Evolutionary conservation across 2,329 filamentous ascomycete genomes (phyloP), one percentile per base, ranked within the genome.

Genomic region (Ilyonectria robusta): DNA sequence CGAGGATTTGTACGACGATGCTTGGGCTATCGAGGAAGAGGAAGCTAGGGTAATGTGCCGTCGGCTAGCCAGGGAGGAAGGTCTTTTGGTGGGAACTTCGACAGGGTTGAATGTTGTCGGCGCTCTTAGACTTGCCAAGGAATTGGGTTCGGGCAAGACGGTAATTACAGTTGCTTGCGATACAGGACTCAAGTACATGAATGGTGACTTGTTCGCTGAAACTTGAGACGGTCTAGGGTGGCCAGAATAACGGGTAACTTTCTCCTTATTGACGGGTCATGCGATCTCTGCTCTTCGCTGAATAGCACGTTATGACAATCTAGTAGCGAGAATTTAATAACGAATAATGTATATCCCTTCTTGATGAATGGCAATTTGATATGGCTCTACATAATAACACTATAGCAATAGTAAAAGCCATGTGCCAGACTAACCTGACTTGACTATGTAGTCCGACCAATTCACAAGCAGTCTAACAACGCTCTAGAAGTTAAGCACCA

Each of bases 121-220:
- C 17, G 56, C 56, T 3, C 17, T 59, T 4, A 9, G n/a, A 2
- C 19, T 65, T 15, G 57, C 62, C 15, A 60, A 51, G 15, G 19
- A 59, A 26, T 40, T 65, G 10, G 56, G 57, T 11, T 40, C 57
- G 17, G 57, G 56, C 3, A 65, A 65, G 21, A 60, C 15, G 17
- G 62, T 65, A 6, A 31, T 60, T 1, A 60, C 62, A 3, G 31
- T 65, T 29, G 62, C 62, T 2, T 55, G 48, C 5, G 56, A 65
- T 33, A 65, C 62, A 6, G 62, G 57, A 13, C 23, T 65, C 3
- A 65, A 60, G 23, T 60, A 65, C 11, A 23, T 60, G 47, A 40
- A 40, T 40, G 10, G 37, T 15, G 37, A 40, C 11, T 15, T 40
- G 13, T 40, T 40, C 13, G 5, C 37, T 15, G 1, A 40, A 15